Conservation (phyloP, 2,329 filamentous ascomycete species). For the Scedosporium boydii region DNA sequence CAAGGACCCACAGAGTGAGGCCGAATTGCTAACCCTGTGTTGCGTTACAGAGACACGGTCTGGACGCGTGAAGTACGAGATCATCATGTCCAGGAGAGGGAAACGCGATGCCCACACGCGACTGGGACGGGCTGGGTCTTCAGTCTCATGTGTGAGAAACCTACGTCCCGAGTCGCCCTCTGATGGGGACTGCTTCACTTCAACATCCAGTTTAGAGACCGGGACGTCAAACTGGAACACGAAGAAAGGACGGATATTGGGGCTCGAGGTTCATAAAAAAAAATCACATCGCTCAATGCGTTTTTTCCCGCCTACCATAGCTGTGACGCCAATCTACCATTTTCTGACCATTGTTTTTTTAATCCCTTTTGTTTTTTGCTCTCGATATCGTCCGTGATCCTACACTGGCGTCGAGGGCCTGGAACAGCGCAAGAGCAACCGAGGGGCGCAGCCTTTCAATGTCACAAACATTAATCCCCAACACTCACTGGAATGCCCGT, state of each 20-base stretch:
- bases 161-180: too few species aligned
- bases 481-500: conserved; percentile 2
- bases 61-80: too few species aligned
- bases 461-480: not conserved
- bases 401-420: conserved; percentile 1
- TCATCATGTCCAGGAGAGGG: too few species aligned
- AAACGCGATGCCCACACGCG: too few species aligned
- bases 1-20: too few species aligned
- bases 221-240: not conserved
- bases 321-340: not conserved
- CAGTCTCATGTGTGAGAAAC: too few species aligned
- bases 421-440: not conserved
- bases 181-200: not conserved
- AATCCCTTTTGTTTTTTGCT: conserved; percentile 6
- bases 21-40: too few species aligned
- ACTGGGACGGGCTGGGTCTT: too few species aligned
- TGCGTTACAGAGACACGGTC: too few species aligned
- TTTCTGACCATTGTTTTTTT: not conserved
- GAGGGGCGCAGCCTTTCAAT: not conserved
- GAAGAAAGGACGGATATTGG: not conserved
- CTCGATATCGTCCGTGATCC: conserved; percentile 1
- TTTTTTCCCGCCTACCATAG: not conserved
- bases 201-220: not conserved
- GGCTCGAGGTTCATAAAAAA: not conserved
- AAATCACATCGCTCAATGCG: not conserved